Percentiles rank a stretch among this genome's conserved stretches.
Evolutionary conservation across 225 moss, liverwort and hornwort species (phyloP).

Genomic region (Pseudisothecium myosuroides): DNA sequence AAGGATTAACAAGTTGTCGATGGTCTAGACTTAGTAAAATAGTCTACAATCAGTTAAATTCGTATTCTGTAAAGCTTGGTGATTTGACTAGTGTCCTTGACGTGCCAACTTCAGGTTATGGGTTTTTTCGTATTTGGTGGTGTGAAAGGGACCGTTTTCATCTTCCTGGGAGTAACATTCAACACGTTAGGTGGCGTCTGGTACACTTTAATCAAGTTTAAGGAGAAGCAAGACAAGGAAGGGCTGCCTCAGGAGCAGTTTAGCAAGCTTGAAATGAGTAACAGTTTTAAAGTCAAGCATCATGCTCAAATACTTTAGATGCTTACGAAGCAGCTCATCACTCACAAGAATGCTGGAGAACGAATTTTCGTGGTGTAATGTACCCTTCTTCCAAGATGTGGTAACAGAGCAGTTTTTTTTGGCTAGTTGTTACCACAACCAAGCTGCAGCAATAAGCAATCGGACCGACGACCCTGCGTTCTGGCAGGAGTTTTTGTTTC

Average conservation of each 20-base stretch:
- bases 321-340: not conserved
- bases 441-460: not conserved
- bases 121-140: conserved; percentile 58
- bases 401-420: not conserved
- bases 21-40: not conserved
- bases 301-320: not conserved
- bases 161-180: conserved; percentile 41
- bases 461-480: not conserved
- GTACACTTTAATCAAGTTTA: conserved; percentile 44
- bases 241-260: not conserved
- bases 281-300: conserved; percentile 10
- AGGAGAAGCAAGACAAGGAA: conserved; percentile 30
- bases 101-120: conserved; percentile 23
- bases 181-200: conserved; percentile 53
- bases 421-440: not conserved
- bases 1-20: not conserved
- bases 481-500: not conserved
- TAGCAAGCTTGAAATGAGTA: conserved; percentile 4
- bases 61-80: not conserved
- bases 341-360: not conserved
- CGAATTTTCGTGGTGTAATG: not conserved
- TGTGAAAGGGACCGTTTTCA: conserved; percentile 43
- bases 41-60: not conserved
- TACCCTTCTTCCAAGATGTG: not conserved
- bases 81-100: not conserved